Conservation (phyloP, 2,329 filamentous ascomycete genomes). For the Podosphaera xanthii region DNA sequence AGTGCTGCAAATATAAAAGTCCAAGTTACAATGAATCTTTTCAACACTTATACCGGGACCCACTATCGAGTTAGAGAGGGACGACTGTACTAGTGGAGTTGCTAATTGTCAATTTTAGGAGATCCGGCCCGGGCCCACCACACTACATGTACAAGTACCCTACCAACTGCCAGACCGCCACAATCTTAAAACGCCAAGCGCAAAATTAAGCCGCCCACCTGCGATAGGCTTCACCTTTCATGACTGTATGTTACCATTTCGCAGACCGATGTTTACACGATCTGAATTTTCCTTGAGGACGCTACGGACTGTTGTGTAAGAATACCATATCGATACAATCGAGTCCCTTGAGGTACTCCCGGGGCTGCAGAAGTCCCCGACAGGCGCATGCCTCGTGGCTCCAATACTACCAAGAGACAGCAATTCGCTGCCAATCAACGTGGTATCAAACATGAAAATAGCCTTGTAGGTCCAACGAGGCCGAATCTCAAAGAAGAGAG, state of each 20-base stretch:
- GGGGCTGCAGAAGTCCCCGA: constrained; percentile 16
- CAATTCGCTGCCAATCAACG: constrained; percentile 32
- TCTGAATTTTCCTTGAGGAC: neutral
- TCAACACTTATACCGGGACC: too few relatives aligned
- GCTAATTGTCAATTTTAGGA: neutral
- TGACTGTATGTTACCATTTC: neutral
- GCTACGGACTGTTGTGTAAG: neutral
- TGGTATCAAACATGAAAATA: constrained; percentile 68
- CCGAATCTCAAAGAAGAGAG: constrained; percentile 31
- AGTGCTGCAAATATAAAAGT: too few relatives aligned
- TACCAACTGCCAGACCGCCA: neutral
- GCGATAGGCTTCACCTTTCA: neutral
- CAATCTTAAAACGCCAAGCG: neutral
- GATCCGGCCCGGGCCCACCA: neutral
- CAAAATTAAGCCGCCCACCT: neutral
- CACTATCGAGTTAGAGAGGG: too few relatives aligned
- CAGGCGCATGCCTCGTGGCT: constrained; percentile 17
- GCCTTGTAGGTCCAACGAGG: constrained; percentile 57
- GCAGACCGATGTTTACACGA: neutral
- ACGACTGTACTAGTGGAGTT: too few relatives aligned
- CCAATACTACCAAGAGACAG: constrained; percentile 16
- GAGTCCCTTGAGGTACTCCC: constrained; percentile 8
- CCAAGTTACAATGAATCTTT: too few relatives aligned
- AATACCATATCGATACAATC: neutral
- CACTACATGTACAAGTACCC: neutral